Conservation (phyloP, 2,329 filamentous ascomycete species). For the Exophiala spinifera region DNA sequence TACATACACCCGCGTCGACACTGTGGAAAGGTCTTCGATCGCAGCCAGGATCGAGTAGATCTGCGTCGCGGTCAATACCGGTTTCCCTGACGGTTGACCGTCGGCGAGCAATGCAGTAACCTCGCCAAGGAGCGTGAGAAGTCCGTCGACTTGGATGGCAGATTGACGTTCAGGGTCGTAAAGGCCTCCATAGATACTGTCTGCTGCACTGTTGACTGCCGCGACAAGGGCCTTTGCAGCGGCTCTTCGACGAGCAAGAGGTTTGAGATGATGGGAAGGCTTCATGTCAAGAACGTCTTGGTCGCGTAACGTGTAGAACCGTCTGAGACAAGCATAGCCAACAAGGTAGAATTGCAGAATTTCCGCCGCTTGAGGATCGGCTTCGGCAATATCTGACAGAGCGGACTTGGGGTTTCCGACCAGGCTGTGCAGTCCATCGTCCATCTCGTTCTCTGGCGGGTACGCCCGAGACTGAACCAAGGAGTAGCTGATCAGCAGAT, state of each 20-base stretch:
- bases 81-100: conserved; percentile 39
- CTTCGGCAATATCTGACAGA: conserved; percentile 66
- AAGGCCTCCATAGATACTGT: conserved; percentile 86
- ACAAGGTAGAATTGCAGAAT: conserved; percentile 82
- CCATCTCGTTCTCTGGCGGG: conserved; percentile 68
- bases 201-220: conserved; percentile 81
- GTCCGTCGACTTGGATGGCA: conserved; percentile 82
- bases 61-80: conserved; percentile 65
- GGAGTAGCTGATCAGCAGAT: conserved; percentile 82
- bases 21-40: conserved; percentile 75
- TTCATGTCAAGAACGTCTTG: conserved; percentile 46
- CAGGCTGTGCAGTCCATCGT: conserved; percentile 66
- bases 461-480: conserved; percentile 80
- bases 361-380: conserved; percentile 77
- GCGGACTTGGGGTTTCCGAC: conserved; percentile 69
- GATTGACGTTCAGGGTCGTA: conserved; percentile 78
- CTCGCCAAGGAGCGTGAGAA: conserved; percentile 81
- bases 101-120: conserved; percentile 69
- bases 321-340: conserved; percentile 86
- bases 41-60: conserved; percentile 73
- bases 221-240: conserved; percentile 72
- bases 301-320: conserved; percentile 88
- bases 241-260: conserved; percentile 61
- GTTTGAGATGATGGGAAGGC: conserved; percentile 39
- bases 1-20: conserved; percentile 67